Evolutionary conservation across 2,329 filamentous ascomycete species (phyloP), one percentile per base, ranked within the genome.

Genomic region (Dothideomycetidae sp.): DNA sequence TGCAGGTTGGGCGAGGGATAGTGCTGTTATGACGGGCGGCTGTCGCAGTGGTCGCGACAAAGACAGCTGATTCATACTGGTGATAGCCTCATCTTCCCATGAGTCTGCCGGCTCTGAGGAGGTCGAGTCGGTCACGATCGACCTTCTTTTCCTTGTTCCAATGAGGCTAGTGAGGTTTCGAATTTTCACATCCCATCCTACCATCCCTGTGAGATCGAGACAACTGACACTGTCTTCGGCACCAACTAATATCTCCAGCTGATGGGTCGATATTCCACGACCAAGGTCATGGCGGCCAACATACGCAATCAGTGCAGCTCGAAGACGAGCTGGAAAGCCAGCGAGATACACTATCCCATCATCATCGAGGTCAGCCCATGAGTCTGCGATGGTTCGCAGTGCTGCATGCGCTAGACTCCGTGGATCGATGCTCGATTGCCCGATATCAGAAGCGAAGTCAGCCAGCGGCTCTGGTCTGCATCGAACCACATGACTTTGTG

Each of bases 271-370:
- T 13, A 68, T 47, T 3, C 56, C 55, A 2, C 53, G 48, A n/a
- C 55, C 48, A 1, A 59, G 54, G 1, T 65, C 63, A 46, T 71
- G 71, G 10, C 62, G 50, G 3, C 64, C 61, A 18, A 77, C 48
- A 50, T 76, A 77, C 44, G 66, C 71, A 15, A 78, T 49, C 21
- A 78, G 45, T 1, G 62, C 52, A 42, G 67, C 55, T 45, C 72
- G 72, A 4, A 73, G 47, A 29, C 60, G 58, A 11, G 59, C 53
- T 0, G 73, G 70, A 10, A 77, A 47, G 3, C 65, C 57, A 2
- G 61, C 56, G 2, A 78, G 52, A 34, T 68, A 70, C 12, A 66
- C 55, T 39, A 68, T 64, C 46, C 76, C 71, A 44, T 73, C 73
- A 36, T 68, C 62, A 16, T 68, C 52, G 42, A 77, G 64, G 53